These are phyloP conservation scores for Neckera pumila DNA, from an alignment of 225 moss, liverwort and hornwort species.

Conservation along the genomic window DNA sequence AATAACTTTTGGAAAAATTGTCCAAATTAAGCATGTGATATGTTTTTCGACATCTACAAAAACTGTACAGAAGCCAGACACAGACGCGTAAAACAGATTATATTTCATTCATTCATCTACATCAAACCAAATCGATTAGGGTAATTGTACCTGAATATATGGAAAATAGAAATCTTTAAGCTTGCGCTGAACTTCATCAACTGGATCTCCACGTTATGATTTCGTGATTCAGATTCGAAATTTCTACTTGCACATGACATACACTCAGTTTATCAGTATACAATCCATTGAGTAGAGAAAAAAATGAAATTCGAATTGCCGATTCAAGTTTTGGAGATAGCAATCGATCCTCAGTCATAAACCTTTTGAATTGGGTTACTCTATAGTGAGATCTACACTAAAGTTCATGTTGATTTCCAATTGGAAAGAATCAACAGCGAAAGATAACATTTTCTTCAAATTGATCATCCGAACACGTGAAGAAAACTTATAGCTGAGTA, in stretches of 20 bases:
- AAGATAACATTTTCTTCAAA: neutral
- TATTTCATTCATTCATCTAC: too few relatives aligned
- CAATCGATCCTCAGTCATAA: neutral
- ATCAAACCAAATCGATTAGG: too few relatives aligned
- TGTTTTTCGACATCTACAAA: too few relatives aligned
- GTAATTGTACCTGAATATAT: too few relatives aligned
- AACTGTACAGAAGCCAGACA: too few relatives aligned
- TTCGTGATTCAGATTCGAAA: neutral
- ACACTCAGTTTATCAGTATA: neutral
- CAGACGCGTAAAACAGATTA: too few relatives aligned
- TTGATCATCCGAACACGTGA: neutral
- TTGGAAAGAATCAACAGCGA: neutral
- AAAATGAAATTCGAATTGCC: neutral
- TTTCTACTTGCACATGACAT: slow-evolving; percentile 1
- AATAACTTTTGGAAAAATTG: too few relatives aligned
- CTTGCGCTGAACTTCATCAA: too few relatives aligned
- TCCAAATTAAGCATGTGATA: too few relatives aligned
- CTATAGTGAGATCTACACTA: neutral
- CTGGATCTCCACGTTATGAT: too few relatives aligned
- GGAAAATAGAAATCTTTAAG: too few relatives aligned
- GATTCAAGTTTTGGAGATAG: neutral
- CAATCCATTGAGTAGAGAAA: neutral
- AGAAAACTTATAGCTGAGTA: neutral
- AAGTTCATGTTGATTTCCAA: neutral
- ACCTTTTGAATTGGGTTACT: neutral